Evolutionary conservation across 139 green algal genomes (phyloP), one percentile per base, ranked within the genome.

Genomic region (Trebouxia sp.): DNA sequence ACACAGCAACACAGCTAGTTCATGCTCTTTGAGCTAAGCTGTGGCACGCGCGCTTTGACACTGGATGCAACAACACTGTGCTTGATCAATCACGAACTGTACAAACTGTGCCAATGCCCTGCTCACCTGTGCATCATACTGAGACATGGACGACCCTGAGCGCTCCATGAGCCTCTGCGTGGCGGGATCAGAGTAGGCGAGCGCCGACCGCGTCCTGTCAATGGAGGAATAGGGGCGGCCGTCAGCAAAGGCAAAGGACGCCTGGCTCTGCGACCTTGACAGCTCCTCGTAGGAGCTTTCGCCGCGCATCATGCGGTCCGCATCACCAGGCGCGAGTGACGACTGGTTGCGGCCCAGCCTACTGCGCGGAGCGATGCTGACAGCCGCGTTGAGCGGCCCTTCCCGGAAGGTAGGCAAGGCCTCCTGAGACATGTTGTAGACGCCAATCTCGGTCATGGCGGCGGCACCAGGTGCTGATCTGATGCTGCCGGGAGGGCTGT

Each of bases 81-180:
- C n/a, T n/a, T n/a, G n/a, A n/a, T n/a, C n/a, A n/a, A n/a, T n/a
- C n/a, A n/a, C n/a, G n/a, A n/a, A n/a, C n/a, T n/a, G n/a, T n/a
- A n/a, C n/a, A n/a, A n/a, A n/a, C n/a, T n/a, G n/a, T n/a, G n/a
- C n/a, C n/a, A 53, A 17, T 53, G 47, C 47, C 15, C 47, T 53
- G 47, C n/a, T 65, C 24, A 72, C 62, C 62, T 72, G 32, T 42
- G 32, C 62, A 72, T 72, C 62, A 45, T 43, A 72, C 32, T 72
- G 62, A 72, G 62, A 12, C 12, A 72, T 72, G 9, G 62, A 72
- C 26, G 62, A 72, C 32, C 62, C 62, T n/a, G 15, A 30, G 62
- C 62, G 62, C 10, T 72, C 9, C 32, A 72, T 72, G 2, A 45
- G 37, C 20, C 32, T 45, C 62, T 35, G 15, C 1, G 62, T 7